Percentiles rank a stretch among this genome's conserved stretches.
These are phyloP conservation scores for Rosa lucieae DNA, from an alignment of 306 rosid species.

Conservation along the genomic window DNA sequence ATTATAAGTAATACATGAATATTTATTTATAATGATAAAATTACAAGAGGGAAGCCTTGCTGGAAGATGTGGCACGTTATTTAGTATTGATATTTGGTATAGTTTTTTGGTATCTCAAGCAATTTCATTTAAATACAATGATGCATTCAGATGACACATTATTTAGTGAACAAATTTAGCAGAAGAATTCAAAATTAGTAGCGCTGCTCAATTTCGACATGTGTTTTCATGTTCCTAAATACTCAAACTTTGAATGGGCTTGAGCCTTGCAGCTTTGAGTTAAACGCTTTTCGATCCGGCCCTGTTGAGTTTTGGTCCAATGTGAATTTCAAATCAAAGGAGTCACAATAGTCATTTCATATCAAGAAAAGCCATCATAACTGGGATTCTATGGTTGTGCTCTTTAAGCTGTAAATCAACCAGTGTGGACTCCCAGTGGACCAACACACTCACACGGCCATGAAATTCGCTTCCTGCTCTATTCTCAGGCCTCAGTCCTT, in stretches of 20 bases:
- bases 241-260: background rate
- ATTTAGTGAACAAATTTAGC: no score
- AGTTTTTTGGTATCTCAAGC: no score
- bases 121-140: no score
- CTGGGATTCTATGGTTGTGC: background rate
- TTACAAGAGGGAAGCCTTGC: no score
- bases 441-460: conserved; percentile 23
- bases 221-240: no score
- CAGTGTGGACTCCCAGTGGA: background rate
- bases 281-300: background rate
- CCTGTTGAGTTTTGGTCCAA: background rate
- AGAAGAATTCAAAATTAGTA: no score
- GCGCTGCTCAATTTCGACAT: no score
- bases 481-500: conserved; percentile 21
- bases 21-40: no score
- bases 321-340: background rate
- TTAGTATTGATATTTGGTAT: no score
- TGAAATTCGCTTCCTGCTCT: conserved; percentile 42
- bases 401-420: background rate
- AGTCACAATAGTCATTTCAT: background rate
- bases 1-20: no score
- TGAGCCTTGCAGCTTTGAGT: background rate
- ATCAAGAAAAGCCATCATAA: background rate
- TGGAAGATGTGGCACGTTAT: no score
- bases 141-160: no score